Evolutionary conservation across 305 asterid genomes (phyloP).

Genomic region (Solanum hybrid): DNA sequence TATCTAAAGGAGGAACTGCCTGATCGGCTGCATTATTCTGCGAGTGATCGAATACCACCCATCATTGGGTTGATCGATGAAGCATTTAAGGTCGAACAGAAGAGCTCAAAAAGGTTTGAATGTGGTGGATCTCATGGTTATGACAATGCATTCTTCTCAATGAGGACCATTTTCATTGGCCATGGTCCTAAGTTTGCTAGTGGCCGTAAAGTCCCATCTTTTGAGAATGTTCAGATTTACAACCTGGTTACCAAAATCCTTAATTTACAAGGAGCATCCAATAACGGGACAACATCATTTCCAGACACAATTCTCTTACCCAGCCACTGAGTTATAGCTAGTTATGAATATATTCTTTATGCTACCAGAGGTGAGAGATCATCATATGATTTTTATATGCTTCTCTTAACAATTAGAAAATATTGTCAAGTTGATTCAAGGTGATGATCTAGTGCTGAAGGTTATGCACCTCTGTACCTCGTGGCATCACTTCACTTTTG

Average conservation of each 20-base stretch:
- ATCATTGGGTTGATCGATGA: constrained; percentile 60
- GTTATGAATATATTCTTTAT: not conserved
- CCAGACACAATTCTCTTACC: constrained; percentile 46
- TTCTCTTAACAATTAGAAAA: not conserved
- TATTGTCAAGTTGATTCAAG: not conserved
- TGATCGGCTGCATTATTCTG: constrained; percentile 54
- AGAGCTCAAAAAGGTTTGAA: constrained; percentile 38
- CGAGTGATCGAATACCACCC: constrained; percentile 54
- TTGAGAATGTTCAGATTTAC: constrained; percentile 72
- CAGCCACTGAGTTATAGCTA: constrained; percentile 18
- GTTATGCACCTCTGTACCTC: not conserved
- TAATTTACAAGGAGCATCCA: constrained; percentile 45
- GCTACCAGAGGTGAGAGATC: not conserved
- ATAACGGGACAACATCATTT: constrained; percentile 54
- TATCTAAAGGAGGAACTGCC: constrained; percentile 74
- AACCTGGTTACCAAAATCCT: constrained; percentile 50
- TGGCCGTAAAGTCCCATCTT: constrained; percentile 60
- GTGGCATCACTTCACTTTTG: not conserved
- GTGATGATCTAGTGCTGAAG: not conserved
- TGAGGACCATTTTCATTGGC: constrained; percentile 64
- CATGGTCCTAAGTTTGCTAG: constrained; percentile 68
- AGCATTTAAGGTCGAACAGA: constrained; percentile 68
- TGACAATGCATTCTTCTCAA: constrained; percentile 61
- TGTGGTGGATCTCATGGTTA: constrained; percentile 86
- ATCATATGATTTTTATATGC: not conserved